Evolutionary conservation across 495 filamentous ascomycete species (phyloP).

Genomic region (Tuber umbilicatum): DNA sequence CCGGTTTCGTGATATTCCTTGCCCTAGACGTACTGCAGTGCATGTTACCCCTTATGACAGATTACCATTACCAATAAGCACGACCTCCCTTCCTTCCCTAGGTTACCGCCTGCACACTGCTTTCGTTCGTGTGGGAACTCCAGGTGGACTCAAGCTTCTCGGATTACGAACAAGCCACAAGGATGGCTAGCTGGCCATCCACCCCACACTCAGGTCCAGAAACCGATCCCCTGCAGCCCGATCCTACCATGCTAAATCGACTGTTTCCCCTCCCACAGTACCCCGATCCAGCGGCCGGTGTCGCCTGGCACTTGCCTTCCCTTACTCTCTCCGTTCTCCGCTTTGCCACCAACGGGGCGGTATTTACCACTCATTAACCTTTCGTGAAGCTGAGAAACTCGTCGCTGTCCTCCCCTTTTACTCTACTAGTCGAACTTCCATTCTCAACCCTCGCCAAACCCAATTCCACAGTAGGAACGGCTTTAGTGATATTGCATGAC

Average conservation of each 20-base stretch:
- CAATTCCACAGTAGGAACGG: neutral
- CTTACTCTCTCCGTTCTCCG: no score
- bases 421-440: neutral
- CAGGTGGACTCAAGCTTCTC: neutral
- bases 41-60: neutral
- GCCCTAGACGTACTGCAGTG: neutral
- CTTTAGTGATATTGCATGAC: neutral
- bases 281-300: neutral
- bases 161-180: neutral
- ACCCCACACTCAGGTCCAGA: neutral
- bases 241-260: neutral
- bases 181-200: neutral
- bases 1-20: neutral
- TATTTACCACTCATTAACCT: neutral
- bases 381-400: neutral
- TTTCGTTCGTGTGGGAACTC: neutral
- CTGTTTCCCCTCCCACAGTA: neutral
- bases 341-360: neutral
- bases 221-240: neutral
- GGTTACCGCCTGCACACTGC: neutral
- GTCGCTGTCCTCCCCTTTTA: neutral
- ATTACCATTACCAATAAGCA: neutral
- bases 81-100: neutral
- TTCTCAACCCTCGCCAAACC: neutral
- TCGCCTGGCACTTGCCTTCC: neutral